Base-by-base conservation (phyloP, 2,329 filamentous ascomycete species). In the Colletotrichum australisinense region DNA sequence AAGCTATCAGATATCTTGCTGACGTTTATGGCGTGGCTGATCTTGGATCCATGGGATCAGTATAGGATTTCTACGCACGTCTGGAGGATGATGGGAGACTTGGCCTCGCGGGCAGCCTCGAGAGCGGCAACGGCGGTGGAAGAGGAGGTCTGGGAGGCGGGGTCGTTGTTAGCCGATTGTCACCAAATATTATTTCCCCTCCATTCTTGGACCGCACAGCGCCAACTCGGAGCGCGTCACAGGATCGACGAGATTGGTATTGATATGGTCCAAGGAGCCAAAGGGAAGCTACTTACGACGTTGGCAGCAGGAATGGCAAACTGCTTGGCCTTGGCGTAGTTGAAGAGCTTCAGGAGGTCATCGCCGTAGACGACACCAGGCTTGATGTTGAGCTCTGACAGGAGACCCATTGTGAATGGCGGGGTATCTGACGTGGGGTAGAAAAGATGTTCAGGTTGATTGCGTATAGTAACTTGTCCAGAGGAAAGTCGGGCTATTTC, bases 251-350 rank as follows among this genome's bases (percentile, higher is more conserved):
- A 56, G 42, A 19, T n/a, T n/a, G 42, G 7, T 9, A 49, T n/a
- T 42, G 38, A 16, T 1, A 42, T 42, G 38, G 1, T 3, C 14
- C 1, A 4, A 16, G 38, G 5, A n/a, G 6, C 19, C 16, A 4
- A 19, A 49, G 32, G 30, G 55, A 30, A 69, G 60, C 57, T 30
- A 76, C 76, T 49, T 63, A 79, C 81, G 82, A 97, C 94, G 87
- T 98, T 98, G 84, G 95, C 92, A 81, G 94, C 94, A 74, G 94
- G 95, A 79, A 98, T 95, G 80, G 95, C 95, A 81, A 95, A 98
- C 77, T 93, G 87, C 82, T 97, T 90, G 88, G 97, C 90, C 84
- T 95, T 93, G 78, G 94, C 94, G 85, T 98, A 94, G 86, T 95
- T 90, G 88, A 98, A 98, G 81, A 98, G 93, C 79, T 83, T 85